Evolutionary conservation across 352 stramenopile genomes (phyloP).

Genomic region (Phytophthora europaea): DNA sequence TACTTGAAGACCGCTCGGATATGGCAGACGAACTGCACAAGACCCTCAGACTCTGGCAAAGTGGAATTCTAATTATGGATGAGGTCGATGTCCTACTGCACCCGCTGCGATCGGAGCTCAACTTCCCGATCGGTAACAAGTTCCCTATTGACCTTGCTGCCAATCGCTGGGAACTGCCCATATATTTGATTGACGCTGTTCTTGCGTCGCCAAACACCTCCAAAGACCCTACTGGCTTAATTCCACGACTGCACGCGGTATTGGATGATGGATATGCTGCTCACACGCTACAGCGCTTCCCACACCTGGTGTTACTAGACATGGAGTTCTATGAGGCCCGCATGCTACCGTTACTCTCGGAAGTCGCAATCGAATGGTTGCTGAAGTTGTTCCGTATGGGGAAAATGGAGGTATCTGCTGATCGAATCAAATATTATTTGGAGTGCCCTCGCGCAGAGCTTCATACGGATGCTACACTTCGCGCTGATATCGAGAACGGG

Average conservation of each 20-base stretch:
- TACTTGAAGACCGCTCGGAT: constrained; percentile 82
- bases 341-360: constrained; percentile 95
- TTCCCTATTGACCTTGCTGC: constrained; percentile 91
- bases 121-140: constrained; percentile 94
- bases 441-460: constrained; percentile 68
- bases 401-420: constrained; percentile 93
- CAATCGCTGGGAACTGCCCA: constrained; percentile 93
- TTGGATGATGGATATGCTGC: constrained; percentile 93
- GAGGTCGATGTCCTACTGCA: constrained; percentile 95
- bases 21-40: constrained; percentile 94
- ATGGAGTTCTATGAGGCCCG: constrained; percentile 95
- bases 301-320: constrained; percentile 98
- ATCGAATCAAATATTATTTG: constrained; percentile 75
- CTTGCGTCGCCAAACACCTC: constrained; percentile 51
- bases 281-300: constrained; percentile 97
- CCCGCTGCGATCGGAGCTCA: constrained; percentile 91
- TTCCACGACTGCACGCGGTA: constrained; percentile 87
- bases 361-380: constrained; percentile 87
- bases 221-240: constrained; percentile 30
- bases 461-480: constrained; percentile 79
- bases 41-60: constrained; percentile 92
- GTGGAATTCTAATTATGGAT: constrained; percentile 95
- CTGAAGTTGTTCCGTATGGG: constrained; percentile 92
- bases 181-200: constrained; percentile 96
- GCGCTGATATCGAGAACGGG: constrained; percentile 78